Conservation (phyloP, 306 rosid genomes). For the Cajanus cajan region DNA sequence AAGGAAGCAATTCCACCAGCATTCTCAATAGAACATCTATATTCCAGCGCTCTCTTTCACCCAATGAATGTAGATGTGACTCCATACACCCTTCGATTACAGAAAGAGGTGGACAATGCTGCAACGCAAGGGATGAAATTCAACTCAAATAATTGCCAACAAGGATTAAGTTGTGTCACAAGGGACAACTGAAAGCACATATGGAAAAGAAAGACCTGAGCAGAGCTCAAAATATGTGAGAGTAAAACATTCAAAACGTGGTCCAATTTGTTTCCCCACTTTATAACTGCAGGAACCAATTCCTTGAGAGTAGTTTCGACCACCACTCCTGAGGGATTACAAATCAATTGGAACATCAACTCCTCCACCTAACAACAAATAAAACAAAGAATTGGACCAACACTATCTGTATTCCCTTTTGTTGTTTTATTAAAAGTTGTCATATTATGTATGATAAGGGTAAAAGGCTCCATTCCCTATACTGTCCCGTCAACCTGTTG, state of each 20-base stretch:
- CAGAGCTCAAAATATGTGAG: conserved; percentile 69
- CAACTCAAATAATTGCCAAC: conserved; percentile 15
- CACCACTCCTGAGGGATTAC: conserved; percentile 95
- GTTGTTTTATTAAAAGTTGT: conserved; percentile 24
- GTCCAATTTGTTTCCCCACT: conserved; percentile 88
- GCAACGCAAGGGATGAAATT: conserved; percentile 28
- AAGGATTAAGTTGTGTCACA: conserved; percentile 8
- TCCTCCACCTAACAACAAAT: conserved; percentile 83
- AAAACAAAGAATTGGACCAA: conserved; percentile 45
- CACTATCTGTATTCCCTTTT: conserved; percentile 19
- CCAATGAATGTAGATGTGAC: conserved; percentile 78
- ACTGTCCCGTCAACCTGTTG: conserved; percentile 74
- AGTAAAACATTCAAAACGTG: conserved; percentile 67
- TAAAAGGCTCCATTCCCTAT: conserved; percentile 71
- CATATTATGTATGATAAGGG: conserved; percentile 43
- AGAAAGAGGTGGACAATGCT: conserved; percentile 93
- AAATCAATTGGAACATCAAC: conserved; percentile 85
- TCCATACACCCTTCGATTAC: conserved; percentile 84
- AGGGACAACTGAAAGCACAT: conserved; percentile 9
- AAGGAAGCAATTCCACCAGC: conserved; percentile 70
- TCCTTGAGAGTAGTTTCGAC: conserved; percentile 83
- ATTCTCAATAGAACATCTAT: conserved; percentile 73
- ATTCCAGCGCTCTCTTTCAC: conserved; percentile 94
- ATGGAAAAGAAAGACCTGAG: conserved; percentile 55
- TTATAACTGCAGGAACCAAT: conserved; percentile 75